Conservation (phyloP, 2,329 filamentous ascomycete species). For the Colletotrichum sublineola region DNA sequence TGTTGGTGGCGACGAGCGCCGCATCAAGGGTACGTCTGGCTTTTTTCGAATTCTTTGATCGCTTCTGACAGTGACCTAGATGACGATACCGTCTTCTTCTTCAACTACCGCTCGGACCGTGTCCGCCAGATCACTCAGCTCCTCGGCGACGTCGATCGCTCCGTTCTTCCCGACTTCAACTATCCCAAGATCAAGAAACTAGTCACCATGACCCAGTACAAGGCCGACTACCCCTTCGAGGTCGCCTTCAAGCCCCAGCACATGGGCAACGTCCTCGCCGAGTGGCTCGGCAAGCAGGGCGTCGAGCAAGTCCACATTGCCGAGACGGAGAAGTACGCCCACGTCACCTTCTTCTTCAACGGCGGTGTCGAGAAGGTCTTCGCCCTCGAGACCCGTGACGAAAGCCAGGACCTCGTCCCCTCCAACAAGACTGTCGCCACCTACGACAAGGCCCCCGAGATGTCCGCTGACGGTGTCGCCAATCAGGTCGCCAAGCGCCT, state of each 20-base stretch:
- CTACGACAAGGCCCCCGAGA: conserved; percentile 94
- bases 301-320: conserved; percentile 96
- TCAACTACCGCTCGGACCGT: conserved; percentile 99
- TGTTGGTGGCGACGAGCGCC: conserved; percentile 85
- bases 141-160: conserved; percentile 91
- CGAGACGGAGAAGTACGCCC: conserved; percentile 99
- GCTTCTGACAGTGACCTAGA: conserved; percentile 64
- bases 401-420: conserved; percentile 81
- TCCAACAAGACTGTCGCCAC: conserved; percentile 92
- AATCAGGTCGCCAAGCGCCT: conserved; percentile 92
- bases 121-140: conserved; percentile 97
- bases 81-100: conserved; percentile 96
- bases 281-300: conserved; percentile 92
- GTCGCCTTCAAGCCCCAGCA: conserved; percentile 93
- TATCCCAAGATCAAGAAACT: conserved; percentile 89
- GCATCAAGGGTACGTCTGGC: conserved; percentile 78
- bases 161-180: conserved; percentile 88
- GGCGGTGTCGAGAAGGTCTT: conserved; percentile 98
- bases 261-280: conserved; percentile 98
- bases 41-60: too few species aligned
- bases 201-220: conserved; percentile 99
- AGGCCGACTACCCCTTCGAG: conserved; percentile 91
- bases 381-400: conserved; percentile 89
- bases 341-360: conserved; percentile 99
- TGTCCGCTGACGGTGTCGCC: conserved; percentile 92